A percentile compares a stretch with the other conserved stretches of the same genome.
Conservation (phyloP, 306 rosid genomes). For the Prunus salicina region DNA sequence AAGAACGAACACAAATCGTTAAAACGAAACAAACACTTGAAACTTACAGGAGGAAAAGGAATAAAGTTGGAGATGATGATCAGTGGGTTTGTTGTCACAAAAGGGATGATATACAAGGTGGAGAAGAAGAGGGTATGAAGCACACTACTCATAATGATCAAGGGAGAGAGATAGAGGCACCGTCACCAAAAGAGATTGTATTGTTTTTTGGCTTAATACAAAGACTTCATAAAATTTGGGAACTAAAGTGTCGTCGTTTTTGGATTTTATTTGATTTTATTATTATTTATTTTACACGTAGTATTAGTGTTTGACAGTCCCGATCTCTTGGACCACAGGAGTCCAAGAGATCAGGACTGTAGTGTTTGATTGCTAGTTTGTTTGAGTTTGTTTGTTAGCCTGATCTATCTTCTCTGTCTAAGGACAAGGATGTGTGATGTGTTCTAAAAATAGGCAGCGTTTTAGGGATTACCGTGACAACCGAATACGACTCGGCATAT, state of each 20-base stretch:
- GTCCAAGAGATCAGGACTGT: too few species aligned
- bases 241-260: neutral
- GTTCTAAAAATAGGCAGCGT: constrained; percentile 8
- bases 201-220: neutral
- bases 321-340: too few species aligned
- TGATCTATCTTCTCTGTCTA: neutral
- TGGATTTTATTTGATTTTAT: neutral
- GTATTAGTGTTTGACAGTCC: too few species aligned
- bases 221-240: neutral
- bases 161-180: neutral
- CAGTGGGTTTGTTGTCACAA: neutral
- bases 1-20: too few species aligned
- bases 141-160: neutral
- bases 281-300: neutral
- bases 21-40: neutral
- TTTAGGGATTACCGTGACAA: constrained; percentile 17
- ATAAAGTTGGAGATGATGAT: neutral
- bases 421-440: neutral
- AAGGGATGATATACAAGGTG: neutral
- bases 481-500: neutral
- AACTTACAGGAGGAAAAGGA: neutral
- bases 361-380: neutral
- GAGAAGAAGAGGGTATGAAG: neutral
- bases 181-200: neutral
- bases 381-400: neutral